Evolutionary conservation across 768 basidiomycete genomes (phyloP).

Genomic region (Pleurotus giganteus): DNA sequence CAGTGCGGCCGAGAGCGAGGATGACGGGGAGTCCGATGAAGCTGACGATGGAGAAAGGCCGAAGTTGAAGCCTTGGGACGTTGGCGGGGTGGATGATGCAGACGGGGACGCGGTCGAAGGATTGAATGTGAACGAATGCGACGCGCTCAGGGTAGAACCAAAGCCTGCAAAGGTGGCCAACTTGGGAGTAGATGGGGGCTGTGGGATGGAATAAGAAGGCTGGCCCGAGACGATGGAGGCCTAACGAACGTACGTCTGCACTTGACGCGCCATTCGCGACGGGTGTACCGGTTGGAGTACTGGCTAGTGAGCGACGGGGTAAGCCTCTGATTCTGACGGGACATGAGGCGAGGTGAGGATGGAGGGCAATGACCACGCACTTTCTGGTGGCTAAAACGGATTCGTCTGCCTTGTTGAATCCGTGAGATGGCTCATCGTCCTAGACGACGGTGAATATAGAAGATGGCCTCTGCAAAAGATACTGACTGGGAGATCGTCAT

Average conservation of each 20-base stretch:
- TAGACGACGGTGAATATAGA: constrained; percentile 18
- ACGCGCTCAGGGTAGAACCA: constrained; percentile 29
- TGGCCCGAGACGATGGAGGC: constrained; percentile 1
- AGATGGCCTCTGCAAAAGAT: constrained; percentile 16
- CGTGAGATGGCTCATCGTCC: constrained; percentile 37
- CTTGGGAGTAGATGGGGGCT: constrained; percentile 36
- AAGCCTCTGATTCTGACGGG: constrained; percentile 58
- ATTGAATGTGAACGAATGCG: constrained; percentile 40
- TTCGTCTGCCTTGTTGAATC: constrained; percentile 64
- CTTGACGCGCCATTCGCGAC: constrained; percentile 20
- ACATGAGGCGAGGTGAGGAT: constrained; percentile 11
- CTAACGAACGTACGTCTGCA: constrained; percentile 18
- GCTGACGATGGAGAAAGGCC: constrained; percentile 11
- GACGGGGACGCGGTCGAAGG: constrained; percentile 23
- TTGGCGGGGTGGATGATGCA: constrained; percentile 13
- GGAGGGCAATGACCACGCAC: constrained; percentile 37
- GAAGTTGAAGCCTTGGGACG: constrained; percentile 12
- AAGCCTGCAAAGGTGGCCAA: constrained; percentile 56
- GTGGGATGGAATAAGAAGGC: constrained; percentile 10
- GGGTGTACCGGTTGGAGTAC: constrained; percentile 21
- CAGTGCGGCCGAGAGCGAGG: constrained; percentile 15
- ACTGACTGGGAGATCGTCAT: constrained; percentile 36
- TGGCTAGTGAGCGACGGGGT: constrained; percentile 45
- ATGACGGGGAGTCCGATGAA: constrained; percentile 13
- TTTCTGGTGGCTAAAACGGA: constrained; percentile 49